Evolutionary conservation across 805 yeast species (phyloP), one percentile per base, ranked within the genome.

Genomic region (Zygoascus bituminiphila): DNA sequence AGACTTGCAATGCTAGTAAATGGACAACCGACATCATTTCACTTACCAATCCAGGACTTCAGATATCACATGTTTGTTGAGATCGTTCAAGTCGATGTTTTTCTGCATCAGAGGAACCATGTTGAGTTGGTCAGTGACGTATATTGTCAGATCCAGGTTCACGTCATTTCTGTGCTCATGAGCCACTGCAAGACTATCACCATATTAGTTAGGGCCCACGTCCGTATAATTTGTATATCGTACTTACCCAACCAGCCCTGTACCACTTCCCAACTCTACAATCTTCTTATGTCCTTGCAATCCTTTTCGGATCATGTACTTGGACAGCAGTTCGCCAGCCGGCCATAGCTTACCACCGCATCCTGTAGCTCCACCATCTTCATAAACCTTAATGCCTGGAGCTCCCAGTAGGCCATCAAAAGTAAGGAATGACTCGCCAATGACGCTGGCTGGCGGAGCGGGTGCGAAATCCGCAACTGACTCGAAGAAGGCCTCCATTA

Each of bases 271-370:
- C 15, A 78, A 61, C 53, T 78, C 83, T 10, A 78, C 56, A 4
- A 76, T 65, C 31, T 65, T 66, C 14, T 50, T 50, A 26, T 50
- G 46, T 5, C 46, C 50, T 1, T 45, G 29, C 1, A 51, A 43
- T 1, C 65, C 62, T 20, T 63, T 58, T 14, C 63, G 51, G 41
- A 61, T 57, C 50, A 76, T 51, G 50, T 76, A 78, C 36, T 73
- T 64, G 12, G 79, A 69, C 17, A 78, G 62, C 42, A 77, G 62
- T 47, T 77, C 78, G 15, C 82, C 83, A 8, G 82, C 81, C 1
- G 78, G 69, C 83, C 83, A 78, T 4, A 78, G 66, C 49, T 76
- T 73, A 2, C 83, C 83, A n/a, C 83, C 83, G 59, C 82, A 78
- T 1, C 83, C 83, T 4, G 71, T 59, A 0, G 71, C 76, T 6